Conservation (phyloP, 129 eudicot species). For the Helianthus tuberosus region DNA sequence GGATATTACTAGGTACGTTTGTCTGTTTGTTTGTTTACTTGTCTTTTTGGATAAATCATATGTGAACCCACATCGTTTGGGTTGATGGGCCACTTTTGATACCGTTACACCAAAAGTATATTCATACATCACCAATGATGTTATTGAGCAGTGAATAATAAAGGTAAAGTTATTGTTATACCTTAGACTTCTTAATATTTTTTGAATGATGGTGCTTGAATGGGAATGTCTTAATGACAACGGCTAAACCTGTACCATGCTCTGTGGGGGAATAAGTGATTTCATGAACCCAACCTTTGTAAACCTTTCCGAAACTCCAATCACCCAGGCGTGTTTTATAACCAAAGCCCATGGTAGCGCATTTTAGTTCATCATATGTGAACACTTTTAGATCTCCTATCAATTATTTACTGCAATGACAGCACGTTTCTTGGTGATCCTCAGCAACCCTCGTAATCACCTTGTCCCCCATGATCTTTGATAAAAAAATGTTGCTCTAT, state of each 20-base stretch:
- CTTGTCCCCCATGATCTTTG: not conserved
- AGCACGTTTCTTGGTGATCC: not conserved
- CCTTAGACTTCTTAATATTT: not conserved
- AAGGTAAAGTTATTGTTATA: not conserved
- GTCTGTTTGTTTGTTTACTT: too few relatives aligned
- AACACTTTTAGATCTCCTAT: conserved; percentile 13
- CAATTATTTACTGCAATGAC: not conserved
- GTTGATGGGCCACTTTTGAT: not conserved
- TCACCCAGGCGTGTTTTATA: conserved; percentile 15
- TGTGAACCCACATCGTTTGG: not conserved
- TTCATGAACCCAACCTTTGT: conserved; percentile 37
- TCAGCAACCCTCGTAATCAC: not conserved
- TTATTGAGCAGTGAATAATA: too few relatives aligned
- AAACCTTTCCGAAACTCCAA: conserved; percentile 22
- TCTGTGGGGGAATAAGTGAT: conserved; percentile 8
- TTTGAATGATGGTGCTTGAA: not conserved
- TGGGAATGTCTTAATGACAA: conserved; percentile 12
- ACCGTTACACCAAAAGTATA: too few relatives aligned
- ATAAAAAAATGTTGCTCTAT: not conserved
- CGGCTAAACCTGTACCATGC: conserved; percentile 5
- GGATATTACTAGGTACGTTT: too few relatives aligned
- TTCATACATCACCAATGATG: too few relatives aligned
- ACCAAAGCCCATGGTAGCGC: conserved; percentile 24
- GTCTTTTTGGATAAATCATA: too few relatives aligned
- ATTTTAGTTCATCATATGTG: conserved; percentile 15